These are phyloP conservation scores for Achaetomiella virescens DNA, from an alignment of 495 filamentous ascomycete species.

Conservation along the genomic window DNA sequence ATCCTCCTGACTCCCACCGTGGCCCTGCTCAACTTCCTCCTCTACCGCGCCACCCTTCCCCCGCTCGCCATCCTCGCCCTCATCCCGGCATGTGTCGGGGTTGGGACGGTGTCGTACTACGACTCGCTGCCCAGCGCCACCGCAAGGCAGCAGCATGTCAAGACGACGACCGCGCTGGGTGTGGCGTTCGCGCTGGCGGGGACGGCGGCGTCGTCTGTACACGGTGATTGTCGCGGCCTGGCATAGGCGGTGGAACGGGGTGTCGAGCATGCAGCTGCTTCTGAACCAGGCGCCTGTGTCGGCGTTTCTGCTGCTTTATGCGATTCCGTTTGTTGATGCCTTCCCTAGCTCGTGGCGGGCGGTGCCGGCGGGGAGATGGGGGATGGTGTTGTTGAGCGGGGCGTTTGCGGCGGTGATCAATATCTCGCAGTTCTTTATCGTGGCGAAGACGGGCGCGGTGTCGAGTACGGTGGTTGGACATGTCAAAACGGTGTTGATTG, in stretches of 20 bases:
- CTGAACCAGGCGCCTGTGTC: conserved; percentile 66
- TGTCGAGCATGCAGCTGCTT: conserved; percentile 67
- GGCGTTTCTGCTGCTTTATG: conserved; percentile 56
- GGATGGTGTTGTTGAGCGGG: conserved; percentile 54
- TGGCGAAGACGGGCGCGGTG: conserved; percentile 62
- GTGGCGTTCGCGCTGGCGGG: conserved; percentile 60
- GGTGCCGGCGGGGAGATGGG: conserved; percentile 45
- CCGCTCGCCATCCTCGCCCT: conserved; percentile 49
- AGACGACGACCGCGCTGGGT: conserved; percentile 45
- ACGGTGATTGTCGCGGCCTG: conserved; percentile 64
- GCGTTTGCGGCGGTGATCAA: conserved; percentile 63
- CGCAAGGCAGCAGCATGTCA: conserved; percentile 32
- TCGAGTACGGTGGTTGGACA: conserved; percentile 69
- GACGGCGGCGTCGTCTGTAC: conserved; percentile 63
- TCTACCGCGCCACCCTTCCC: conserved; percentile 57
- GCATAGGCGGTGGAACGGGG: conserved; percentile 57
- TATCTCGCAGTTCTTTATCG: conserved; percentile 69
- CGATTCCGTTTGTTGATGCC: conserved; percentile 59
- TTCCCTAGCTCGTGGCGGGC: conserved; percentile 46
- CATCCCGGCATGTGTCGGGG: conserved; percentile 59
- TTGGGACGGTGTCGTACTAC: conserved; percentile 65
- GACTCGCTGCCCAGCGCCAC: conserved; percentile 52
- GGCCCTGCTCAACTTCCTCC: conserved; percentile 58
- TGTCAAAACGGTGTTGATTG: conserved; percentile 55
- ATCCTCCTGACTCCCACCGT: conserved; percentile 66